Base-by-base conservation (phyloP, 495 filamentous ascomycete genomes). In the Penicillium angulare region DNA sequence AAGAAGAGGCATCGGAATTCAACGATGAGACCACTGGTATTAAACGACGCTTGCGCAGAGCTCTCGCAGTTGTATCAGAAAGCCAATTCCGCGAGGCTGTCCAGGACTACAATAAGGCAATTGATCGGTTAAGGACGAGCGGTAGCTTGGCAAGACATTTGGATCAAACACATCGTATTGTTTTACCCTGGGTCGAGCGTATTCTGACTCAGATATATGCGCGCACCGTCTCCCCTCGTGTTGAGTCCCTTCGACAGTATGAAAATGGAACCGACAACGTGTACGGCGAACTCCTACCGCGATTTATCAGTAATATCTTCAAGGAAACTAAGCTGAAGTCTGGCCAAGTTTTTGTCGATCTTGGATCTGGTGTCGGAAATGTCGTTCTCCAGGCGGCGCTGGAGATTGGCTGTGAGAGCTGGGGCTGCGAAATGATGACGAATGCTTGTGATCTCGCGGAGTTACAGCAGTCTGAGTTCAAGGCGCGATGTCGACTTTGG, bases 391-490 rank as follows among this genome's bases (percentile, higher is more conserved):
- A 98, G 65, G 93, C 93, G 4, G 93, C 93, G 7, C 80, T 98
- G 7, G 88, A 98, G 64, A 83, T 92, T 41, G 93, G 93, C 12
- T 95, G 89, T 64, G 89, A 96, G 66, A 92, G 88, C 68, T 97
- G 90, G 85, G 93, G 93, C 20, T 96, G 92, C 63, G 93, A 98
- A 69, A 88, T 92, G 79, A 92, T 95, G 89, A 78, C 85, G 53
- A 90, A 91, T 42, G 87, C 88, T 4, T 90, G 83, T 68, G 85
- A 86, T 50, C 78, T 98, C 23, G 92, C 91, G 8, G 85, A 92
- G 31, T 80, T 86, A 24, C 93, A 98, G 66, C 79, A 90, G 58
- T 79, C 85, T 42, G 93, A 98, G 61, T 96, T 98, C 63, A 74
- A 74, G 43, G 83, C 87, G 3, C 84, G 93, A 34, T 92, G 90